A percentile compares a stretch with the other conserved stretches of the same genome.
Conservation (phyloP, 306 rosid genomes). For the Castanospermum australe region DNA sequence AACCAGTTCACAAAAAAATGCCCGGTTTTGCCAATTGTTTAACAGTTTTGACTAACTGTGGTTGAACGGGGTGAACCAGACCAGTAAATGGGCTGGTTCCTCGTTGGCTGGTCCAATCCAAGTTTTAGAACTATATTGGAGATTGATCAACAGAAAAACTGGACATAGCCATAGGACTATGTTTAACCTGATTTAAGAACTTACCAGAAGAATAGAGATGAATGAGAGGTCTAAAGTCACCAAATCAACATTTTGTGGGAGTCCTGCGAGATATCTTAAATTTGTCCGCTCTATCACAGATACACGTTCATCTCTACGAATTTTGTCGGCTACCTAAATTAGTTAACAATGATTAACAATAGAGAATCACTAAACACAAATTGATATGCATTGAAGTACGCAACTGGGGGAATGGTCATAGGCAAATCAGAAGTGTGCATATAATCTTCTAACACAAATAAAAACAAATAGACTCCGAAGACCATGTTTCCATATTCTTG, state of each 20-base stretch:
- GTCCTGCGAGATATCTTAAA: conserved; percentile 79
- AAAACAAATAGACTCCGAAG: background rate
- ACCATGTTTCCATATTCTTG: background rate
- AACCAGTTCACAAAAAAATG: background rate
- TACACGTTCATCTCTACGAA: conserved; percentile 77
- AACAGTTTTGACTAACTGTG: background rate
- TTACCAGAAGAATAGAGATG: conserved; percentile 91
- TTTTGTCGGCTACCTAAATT: conserved; percentile 81
- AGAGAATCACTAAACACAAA: background rate
- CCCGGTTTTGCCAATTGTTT: background rate
- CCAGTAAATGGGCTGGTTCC: background rate
- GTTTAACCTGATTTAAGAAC: conserved; percentile 28
- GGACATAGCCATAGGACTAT: background rate
- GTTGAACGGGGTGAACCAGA: background rate
- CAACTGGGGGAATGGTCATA: background rate
- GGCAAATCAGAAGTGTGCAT: background rate
- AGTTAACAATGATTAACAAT: conserved; percentile 17
- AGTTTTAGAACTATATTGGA: background rate
- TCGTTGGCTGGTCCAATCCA: background rate
- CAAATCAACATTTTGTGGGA: conserved; percentile 87
- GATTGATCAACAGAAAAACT: background rate
- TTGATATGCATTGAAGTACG: background rate
- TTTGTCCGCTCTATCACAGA: conserved; percentile 85
- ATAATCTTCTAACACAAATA: background rate
- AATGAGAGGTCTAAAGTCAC: conserved; percentile 94